A percentile compares a stretch with the other conserved stretches of the same genome.
phyloP scores from a whole-genome alignment of 1,139 yeast species.

The Saccharomyces hybrid region DNA sequence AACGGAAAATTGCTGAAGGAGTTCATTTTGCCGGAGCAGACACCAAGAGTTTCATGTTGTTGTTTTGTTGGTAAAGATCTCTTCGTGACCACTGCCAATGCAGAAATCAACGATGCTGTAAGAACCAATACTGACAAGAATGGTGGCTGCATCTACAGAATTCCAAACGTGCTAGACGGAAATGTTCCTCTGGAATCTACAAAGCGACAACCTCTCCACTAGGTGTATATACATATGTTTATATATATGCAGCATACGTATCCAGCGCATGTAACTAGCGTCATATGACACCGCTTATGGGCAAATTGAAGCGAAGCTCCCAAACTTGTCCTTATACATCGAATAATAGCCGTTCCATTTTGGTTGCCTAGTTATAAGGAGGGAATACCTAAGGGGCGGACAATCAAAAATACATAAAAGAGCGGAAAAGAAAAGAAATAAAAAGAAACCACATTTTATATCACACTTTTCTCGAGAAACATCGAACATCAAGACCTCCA shows the following conservation, averaged over 20 bases:
- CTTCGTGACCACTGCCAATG: slow-evolving; percentile 61
- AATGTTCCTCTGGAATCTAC: background rate
- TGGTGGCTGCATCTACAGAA: slow-evolving; percentile 16
- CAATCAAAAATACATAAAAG: background rate
- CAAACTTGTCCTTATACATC: background rate
- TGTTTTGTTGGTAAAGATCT: slow-evolving; percentile 69
- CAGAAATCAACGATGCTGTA: slow-evolving; percentile 24
- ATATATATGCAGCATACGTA: background rate
- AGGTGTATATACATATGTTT: background rate
- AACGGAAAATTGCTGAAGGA: slow-evolving; percentile 47
- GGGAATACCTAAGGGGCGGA: background rate
- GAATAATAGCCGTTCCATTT: background rate
- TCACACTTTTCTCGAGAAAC: background rate
- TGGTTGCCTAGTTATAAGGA: background rate
- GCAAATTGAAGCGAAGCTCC: background rate
- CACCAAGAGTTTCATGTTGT: slow-evolving; percentile 55
- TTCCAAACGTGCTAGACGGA: slow-evolving; percentile 5
- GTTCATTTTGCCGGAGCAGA: slow-evolving; percentile 55
- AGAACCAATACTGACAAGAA: slow-evolving; percentile 3
- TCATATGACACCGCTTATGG: background rate
- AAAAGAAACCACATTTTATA: background rate
- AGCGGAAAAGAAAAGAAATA: background rate
- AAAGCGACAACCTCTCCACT: background rate
- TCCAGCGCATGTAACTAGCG: background rate
- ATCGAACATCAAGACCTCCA: background rate